Evolutionary conservation across 1,139 yeast species (phyloP).

Genomic region (Suhomyces wounanorum): DNA sequence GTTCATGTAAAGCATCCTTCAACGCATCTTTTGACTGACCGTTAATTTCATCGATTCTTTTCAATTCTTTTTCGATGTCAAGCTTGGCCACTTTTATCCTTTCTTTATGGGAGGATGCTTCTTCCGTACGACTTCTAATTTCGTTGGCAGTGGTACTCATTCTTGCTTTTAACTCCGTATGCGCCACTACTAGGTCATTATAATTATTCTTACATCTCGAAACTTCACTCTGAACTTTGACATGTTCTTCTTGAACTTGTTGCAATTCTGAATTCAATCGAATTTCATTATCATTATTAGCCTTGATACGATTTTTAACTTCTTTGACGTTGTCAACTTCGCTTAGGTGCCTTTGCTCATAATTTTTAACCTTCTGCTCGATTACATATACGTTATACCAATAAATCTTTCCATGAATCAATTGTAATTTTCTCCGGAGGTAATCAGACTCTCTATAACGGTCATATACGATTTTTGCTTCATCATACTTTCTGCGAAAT

Average conservation of each 20-base stretch:
- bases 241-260: conserved; percentile 18
- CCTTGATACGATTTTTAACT: conserved; percentile 24
- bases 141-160: conserved; percentile 12
- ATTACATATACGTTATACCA: conserved; percentile 57
- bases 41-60: conserved; percentile 38
- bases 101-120: conserved; percentile 28
- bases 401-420: conserved; percentile 60
- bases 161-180: conserved; percentile 4
- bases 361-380: conserved; percentile 31
- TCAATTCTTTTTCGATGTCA: conserved; percentile 31
- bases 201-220: conserved; percentile 10
- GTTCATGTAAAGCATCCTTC: conserved; percentile 17
- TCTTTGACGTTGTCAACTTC: conserved; percentile 21
- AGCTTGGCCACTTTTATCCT: conserved; percentile 25
- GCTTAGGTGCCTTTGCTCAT: conserved; percentile 15
- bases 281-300: conserved; percentile 13
- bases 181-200: conserved; percentile 3
- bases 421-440: conserved; percentile 44
- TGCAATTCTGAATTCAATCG: conserved; percentile 3
- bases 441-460: conserved; percentile 45
- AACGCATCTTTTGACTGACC: conserved; percentile 43
- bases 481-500: conserved; percentile 35
- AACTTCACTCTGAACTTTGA: conserved; percentile 12
- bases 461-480: conserved; percentile 37
- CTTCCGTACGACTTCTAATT: conserved; percentile 27